Percentiles rank a stretch among this genome's conserved stretches.
These are phyloP conservation scores for Nakazawaea siamensis DNA, from an alignment of 805 yeast genomes.

Conservation along the genomic window DNA sequence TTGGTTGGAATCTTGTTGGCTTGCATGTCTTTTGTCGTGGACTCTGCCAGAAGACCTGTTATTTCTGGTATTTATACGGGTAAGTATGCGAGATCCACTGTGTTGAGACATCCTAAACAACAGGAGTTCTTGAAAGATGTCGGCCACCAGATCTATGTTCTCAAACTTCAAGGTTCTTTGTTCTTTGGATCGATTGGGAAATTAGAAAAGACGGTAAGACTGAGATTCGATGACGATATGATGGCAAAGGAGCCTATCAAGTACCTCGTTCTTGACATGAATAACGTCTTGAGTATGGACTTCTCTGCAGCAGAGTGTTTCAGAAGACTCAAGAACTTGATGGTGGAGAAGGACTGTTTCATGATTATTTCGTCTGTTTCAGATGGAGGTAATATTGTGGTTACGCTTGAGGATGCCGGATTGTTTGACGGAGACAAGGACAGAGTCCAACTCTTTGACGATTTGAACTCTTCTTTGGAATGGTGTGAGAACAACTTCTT, in stretches of 20 bases:
- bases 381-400: conserved; percentile 56
- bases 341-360: conserved; percentile 60
- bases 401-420: conserved; percentile 77
- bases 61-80: conserved; percentile 81
- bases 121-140: conserved; percentile 77
- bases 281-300: conserved; percentile 73
- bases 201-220: conserved; percentile 68
- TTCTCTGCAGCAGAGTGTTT: conserved; percentile 96
- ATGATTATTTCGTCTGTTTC: conserved; percentile 73
- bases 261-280: conserved; percentile 78
- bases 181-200: conserved; percentile 96
- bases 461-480: conserved; percentile 82
- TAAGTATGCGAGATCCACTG: conserved; percentile 83
- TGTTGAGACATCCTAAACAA: conserved; percentile 83
- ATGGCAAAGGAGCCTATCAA: conserved; percentile 57
- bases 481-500: conserved; percentile 95
- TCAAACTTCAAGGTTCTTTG: conserved; percentile 80
- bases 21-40: conserved; percentile 90
- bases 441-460: conserved; percentile 59
- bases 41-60: conserved; percentile 78
- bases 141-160: conserved; percentile 83
- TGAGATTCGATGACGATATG: conserved; percentile 46
- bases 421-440: conserved; percentile 49
- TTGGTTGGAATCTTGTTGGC: conserved; percentile 86
- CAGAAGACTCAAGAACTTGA: conserved; percentile 72